Evolutionary conservation across 1,284 basidiomycete genomes (phyloP), one percentile per base, ranked within the genome.

Genomic region (Sparassis latifolia): DNA sequence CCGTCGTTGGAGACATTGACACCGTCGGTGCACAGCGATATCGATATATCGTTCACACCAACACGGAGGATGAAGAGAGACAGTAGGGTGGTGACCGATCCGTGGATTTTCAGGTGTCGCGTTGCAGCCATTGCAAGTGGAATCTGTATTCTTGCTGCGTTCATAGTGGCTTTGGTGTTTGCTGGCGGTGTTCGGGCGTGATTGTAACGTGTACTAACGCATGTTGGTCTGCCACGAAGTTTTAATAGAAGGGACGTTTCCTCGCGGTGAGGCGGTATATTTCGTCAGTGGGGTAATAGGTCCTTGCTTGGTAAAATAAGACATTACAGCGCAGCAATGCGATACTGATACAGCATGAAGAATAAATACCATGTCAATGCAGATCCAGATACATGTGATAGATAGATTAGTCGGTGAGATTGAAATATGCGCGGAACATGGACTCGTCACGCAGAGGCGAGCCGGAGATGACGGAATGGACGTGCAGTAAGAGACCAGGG

Each of bases 401-500:
- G 47, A 56, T 52, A 56, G 50, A 44, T 51, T 59, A 70, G 44
- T 89, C 87, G 38, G 72, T 70, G 45, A 87, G 71, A 54, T 89
- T 83, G 62, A 92, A 94, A 68, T 94, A 95, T 33, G 78, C 72
- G 61, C 82, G 81, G 72, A 94, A 94, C 86, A 94, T 89, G 29
- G 86, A 81, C 68, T 95, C 92, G 54, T 75, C 73, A 43, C 80
- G 75, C 33, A 94, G 70, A 31, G 79, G 70, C 4, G 84, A 86
- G 44, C 78, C 73, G 6, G 77, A 75, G 51, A 99, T 77, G 55
- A 94, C 91, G 29, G 75, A 67, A 63, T 97, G 87, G 37, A 98
- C 94, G 66, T 98, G 95, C 55, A 97, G 71, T 75, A 99, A 94
- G 20, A 99, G 77, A 37, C 71, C 74, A 3, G 96, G 96, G 71